Evolutionary conservation across 2,329 filamentous ascomycete species (phyloP).

Genomic region (Lithohypha guttulata): DNA sequence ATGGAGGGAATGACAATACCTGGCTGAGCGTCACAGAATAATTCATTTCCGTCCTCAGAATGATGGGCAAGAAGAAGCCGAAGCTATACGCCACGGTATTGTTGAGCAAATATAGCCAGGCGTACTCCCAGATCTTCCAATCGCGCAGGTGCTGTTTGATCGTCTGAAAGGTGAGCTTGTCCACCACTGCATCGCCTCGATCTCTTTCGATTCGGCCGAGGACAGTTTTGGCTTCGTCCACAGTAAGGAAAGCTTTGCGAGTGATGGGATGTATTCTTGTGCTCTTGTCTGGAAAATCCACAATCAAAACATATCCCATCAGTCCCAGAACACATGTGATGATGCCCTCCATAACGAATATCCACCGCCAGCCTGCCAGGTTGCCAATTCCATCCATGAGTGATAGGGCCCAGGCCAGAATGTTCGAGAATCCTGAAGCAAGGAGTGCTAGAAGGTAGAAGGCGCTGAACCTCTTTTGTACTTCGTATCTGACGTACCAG

Average conservation of each 20-base stretch:
- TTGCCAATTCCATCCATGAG: constrained; percentile 38
- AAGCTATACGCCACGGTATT: constrained; percentile 61
- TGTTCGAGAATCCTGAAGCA: constrained; percentile 44
- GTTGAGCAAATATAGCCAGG: constrained; percentile 9
- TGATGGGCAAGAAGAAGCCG: constrained; percentile 68
- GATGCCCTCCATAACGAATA: constrained; percentile 28
- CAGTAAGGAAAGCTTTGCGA: constrained; percentile 11
- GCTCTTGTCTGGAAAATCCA: constrained; percentile 11
- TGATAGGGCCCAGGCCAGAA: constrained; percentile 48
- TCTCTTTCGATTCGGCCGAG: constrained; percentile 42
- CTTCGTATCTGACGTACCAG: constrained; percentile 28
- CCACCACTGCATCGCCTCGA: constrained; percentile 40
- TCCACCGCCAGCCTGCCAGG: background rate
- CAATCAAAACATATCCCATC: constrained; percentile 10
- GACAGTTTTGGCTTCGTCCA: constrained; percentile 7
- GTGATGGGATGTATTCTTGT: background rate
- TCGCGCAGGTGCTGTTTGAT: constrained; percentile 39
- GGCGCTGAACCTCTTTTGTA: constrained; percentile 27
- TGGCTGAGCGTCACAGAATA: constrained; percentile 55
- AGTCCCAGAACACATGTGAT: constrained; percentile 21
- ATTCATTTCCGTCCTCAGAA: constrained; percentile 52
- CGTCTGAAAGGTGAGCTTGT: constrained; percentile 38
- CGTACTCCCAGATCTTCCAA: constrained; percentile 39
- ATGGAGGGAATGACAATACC: constrained; percentile 62
- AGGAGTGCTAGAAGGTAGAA: constrained; percentile 24